These are phyloP conservation scores for Vigna nakashimae DNA, from an alignment of 306 rosid genomes.

Conservation along the genomic window DNA sequence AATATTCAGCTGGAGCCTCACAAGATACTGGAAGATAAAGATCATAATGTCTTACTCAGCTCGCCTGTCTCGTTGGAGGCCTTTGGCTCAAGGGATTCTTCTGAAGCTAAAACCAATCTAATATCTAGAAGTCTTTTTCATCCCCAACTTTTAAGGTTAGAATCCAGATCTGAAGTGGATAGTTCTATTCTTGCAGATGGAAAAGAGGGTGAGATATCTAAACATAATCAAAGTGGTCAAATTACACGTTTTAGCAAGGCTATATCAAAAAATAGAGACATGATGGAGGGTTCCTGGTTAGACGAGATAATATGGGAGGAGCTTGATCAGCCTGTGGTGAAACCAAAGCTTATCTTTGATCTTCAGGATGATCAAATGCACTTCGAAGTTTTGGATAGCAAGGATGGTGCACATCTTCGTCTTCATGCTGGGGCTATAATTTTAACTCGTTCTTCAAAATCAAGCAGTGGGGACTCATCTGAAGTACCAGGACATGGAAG, in stretches of 20 bases:
- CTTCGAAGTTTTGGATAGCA: slow-evolving; percentile 82
- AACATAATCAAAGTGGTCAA: slow-evolving; percentile 57
- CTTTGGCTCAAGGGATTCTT: slow-evolving; percentile 59
- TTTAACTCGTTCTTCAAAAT: slow-evolving; percentile 61
- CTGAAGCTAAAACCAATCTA: slow-evolving; percentile 48
- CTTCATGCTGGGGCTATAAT: slow-evolving; percentile 96
- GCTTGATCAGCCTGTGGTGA: slow-evolving; percentile 55
- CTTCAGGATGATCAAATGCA: slow-evolving; percentile 98
- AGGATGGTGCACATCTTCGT: slow-evolving; percentile 66
- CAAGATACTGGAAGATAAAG: slow-evolving; percentile 51
- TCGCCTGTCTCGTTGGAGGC: slow-evolving; percentile 68
- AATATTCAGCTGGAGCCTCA: slow-evolving; percentile 46
- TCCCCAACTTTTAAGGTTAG: slow-evolving; percentile 90
- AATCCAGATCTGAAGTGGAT: slow-evolving; percentile 59
- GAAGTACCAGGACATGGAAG: slow-evolving; percentile 82
- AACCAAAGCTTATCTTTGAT: slow-evolving; percentile 90
- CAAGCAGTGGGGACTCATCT: slow-evolving; percentile 62
- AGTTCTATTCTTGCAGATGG: slow-evolving; percentile 53
- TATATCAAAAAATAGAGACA: slow-evolving; percentile 71
- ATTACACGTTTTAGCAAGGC: slow-evolving; percentile 62
- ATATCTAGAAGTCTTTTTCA: slow-evolving; percentile 63
- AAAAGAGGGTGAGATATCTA: slow-evolving; percentile 48
- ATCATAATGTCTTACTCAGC: slow-evolving; percentile 42
- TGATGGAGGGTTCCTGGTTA: slow-evolving; percentile 84
- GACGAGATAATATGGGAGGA: slow-evolving; percentile 91